Base-by-base conservation (phyloP, 257 asterid genomes). In the Rauvolfia tetraphylla region DNA sequence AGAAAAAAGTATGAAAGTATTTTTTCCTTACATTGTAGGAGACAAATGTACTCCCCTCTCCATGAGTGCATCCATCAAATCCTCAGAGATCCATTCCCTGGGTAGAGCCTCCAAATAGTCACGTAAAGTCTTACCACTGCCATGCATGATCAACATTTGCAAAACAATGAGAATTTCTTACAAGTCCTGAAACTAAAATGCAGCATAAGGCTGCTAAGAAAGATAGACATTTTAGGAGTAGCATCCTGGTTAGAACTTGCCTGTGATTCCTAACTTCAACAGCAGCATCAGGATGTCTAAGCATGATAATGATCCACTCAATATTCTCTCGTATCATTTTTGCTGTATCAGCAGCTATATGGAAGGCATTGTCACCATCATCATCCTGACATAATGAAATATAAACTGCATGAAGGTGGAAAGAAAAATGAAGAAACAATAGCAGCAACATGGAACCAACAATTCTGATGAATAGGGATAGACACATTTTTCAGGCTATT, bases 61-160 rank as follows among this genome's bases (percentile, higher is more conserved):
- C 73, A 72, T 62, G 65, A 95, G 92, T 49, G 96, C 90, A 88
- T 92, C 98, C 89, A 86, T 84, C 80, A 95, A 82, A 83, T 93
- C 96, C 88, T 95, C 99, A 76, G 97, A 93, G 79, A 95, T 90
- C 99, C 99, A 95, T 87, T 95, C 99, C 79, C 99, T 90, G 7
- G 99, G 99, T 68, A 95, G 93, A 79, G 93, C 88, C 90, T 95
- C 99, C 90, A 95, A 83, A 87, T 87, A 95, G 85, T 93, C 96
- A 44, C 89, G 75, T 38, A 93, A 87, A 62, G 96, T 90, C 89
- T 84, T 95, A 57, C 99, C 99, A 86, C 99, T 95, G 93, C 53
- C 75, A 77, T 69, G 71, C 75, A 74, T 29, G 42, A 66, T 20
- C 73, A 75, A 22, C 1, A 39, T 22, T 39, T 74, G 33, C 58